Evolutionary conservation across 208 protist species (phyloP).

Genomic region (Sergeia podlipaevii): DNA sequence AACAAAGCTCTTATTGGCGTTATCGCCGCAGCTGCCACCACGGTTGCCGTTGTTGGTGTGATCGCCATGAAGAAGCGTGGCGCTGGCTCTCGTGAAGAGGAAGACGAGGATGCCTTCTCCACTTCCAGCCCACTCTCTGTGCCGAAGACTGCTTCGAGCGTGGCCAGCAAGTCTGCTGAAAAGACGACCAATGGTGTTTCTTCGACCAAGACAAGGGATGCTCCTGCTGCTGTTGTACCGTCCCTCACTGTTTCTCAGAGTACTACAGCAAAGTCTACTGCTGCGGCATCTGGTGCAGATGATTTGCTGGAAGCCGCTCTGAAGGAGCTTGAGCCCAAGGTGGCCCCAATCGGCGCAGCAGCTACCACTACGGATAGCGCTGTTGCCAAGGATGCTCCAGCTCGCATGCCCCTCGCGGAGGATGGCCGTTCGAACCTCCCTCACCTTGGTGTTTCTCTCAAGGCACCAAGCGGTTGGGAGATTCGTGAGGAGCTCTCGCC

Average conservation of each 20-base stretch:
- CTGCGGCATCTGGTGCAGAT: neutral
- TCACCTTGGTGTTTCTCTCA: conserved; percentile 58
- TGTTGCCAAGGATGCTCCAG: neutral
- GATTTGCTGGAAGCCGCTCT: conserved; percentile 21
- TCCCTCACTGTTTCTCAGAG: no score
- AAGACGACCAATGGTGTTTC: conserved; percentile 2
- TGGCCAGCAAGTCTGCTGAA: no score
- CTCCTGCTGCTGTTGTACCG: neutral
- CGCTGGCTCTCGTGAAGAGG: conserved; percentile 7
- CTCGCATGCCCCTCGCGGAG: neutral
- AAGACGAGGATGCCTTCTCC: conserved; percentile 24
- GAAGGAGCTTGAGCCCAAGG: conserved; percentile 14
- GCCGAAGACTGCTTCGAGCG: no score
- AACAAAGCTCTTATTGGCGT: conserved; percentile 12
- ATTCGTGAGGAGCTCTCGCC: conserved; percentile 70
- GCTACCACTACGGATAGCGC: neutral
- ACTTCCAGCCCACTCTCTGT: conserved; percentile 3
- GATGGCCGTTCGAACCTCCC: conserved; percentile 1
- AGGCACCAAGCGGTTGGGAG: conserved; percentile 51
- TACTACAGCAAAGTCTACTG: neutral
- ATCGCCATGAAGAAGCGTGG: conserved; percentile 3
- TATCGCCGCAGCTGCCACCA: conserved; percentile 15
- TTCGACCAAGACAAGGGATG: neutral
- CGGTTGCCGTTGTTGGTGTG: conserved; percentile 11
- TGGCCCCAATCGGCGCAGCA: neutral